phyloP scores from a whole-genome alignment of 164 flowering plant genomes.

The Paratinospora sagittata region DNA sequence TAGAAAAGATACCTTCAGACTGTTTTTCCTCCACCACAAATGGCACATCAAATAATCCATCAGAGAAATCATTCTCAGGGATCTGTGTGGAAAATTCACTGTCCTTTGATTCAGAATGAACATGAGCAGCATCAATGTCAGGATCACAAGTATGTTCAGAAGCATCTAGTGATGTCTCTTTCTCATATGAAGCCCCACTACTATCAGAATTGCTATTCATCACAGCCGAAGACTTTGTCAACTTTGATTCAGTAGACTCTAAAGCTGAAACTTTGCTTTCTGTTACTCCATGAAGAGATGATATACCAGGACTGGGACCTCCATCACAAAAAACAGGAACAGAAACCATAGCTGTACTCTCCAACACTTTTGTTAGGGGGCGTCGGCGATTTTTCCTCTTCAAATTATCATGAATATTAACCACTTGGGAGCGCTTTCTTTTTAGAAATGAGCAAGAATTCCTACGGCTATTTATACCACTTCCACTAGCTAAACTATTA shows the following conservation, averaged over 20 bases:
- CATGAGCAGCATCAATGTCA: constrained; percentile 20
- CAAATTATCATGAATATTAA: constrained; percentile 41
- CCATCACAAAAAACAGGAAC: constrained; percentile 55
- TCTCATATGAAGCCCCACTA: constrained; percentile 40
- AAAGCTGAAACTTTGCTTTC: constrained; percentile 39
- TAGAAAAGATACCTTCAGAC: constrained; percentile 41
- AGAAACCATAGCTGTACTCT: constrained; percentile 58
- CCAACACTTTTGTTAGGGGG: constrained; percentile 69
- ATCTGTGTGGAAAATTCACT: constrained; percentile 33
- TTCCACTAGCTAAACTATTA: constrained; percentile 28
- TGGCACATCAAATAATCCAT: constrained; percentile 62
- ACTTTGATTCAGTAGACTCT: constrained; percentile 40
- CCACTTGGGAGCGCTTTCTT: constrained; percentile 48
- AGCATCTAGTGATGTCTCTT: constrained; percentile 32
- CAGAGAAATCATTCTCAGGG: constrained; percentile 37
- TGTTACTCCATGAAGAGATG: constrained; percentile 30
- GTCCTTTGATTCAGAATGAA: constrained; percentile 31
- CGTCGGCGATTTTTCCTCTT: constrained; percentile 68
- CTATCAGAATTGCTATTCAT: constrained; percentile 36
- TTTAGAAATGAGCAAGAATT: constrained; percentile 31
- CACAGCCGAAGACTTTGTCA: constrained; percentile 22
- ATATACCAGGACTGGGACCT: constrained; percentile 32
- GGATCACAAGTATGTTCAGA: constrained; percentile 30
- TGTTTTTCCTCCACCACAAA: constrained; percentile 44
- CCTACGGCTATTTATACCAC: constrained; percentile 32